Conservation (phyloP, 768 basidiomycete species). For the Hypholoma sublateritium region DNA sequence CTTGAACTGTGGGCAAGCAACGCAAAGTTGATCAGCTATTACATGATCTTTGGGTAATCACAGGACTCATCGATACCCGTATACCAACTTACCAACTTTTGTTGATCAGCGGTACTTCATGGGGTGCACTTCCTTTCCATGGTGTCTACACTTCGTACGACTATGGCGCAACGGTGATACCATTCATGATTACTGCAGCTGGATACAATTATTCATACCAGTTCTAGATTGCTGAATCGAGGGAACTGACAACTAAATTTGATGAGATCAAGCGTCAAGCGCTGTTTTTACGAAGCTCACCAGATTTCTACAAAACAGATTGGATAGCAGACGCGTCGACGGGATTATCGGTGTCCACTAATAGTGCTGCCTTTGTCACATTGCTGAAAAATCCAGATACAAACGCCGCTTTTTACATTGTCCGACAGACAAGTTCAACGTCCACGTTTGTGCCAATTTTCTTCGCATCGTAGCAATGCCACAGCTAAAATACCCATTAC, state of each 20-base stretch:
- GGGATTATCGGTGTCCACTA: conserved; percentile 39
- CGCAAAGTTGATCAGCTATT: conserved; percentile 79
- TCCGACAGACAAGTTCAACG: conserved; percentile 65
- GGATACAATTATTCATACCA: neutral
- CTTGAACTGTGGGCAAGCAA: conserved; percentile 78
- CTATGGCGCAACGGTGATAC: conserved; percentile 62
- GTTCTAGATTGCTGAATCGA: conserved; percentile 57
- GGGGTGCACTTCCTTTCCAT: conserved; percentile 79
- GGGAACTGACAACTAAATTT: conserved; percentile 66
- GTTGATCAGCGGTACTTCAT: conserved; percentile 70
- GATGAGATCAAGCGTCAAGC: conserved; percentile 78
- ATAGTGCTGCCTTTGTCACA: conserved; percentile 56
- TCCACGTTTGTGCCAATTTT: conserved; percentile 49
- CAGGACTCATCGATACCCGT: neutral
- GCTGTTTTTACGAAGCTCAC: conserved; percentile 76
- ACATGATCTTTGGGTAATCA: conserved; percentile 83
- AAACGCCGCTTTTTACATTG: conserved; percentile 64
- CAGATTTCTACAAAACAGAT: conserved; percentile 79
- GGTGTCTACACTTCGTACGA: conserved; percentile 83
- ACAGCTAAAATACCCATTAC: neutral
- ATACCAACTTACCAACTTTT: neutral
- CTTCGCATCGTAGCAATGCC: neutral
- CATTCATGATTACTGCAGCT: neutral
- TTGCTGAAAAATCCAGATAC: conserved; percentile 70
- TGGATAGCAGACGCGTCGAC: conserved; percentile 64